Conservation (phyloP, 2,329 filamentous ascomycete species). For the Didymella pomorum region DNA sequence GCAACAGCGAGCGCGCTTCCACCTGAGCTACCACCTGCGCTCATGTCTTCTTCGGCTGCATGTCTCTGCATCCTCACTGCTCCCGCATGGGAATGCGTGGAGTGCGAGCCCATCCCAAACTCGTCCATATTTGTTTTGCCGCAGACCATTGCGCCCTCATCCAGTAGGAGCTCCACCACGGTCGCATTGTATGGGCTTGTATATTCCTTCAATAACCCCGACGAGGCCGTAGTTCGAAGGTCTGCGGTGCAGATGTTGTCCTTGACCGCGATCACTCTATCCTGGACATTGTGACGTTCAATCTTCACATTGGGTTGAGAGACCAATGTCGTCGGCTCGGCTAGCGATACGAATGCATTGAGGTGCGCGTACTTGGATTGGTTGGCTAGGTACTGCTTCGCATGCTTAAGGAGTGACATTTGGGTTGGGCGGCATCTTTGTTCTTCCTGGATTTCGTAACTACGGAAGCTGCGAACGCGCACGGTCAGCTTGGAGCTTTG, state of each 20-base stretch:
- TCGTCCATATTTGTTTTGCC: conserved; percentile 95
- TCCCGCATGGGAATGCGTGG: conserved; percentile 72
- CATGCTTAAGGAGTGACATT: conserved; percentile 52
- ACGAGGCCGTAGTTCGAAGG: conserved; percentile 79
- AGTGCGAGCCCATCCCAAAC: conserved; percentile 93
- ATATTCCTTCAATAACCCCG: conserved; percentile 72
- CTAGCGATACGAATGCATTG: conserved; percentile 51
- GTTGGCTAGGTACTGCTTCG: conserved; percentile 47
- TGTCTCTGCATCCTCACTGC: conserved; percentile 60
- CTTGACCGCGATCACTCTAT: conserved; percentile 57
- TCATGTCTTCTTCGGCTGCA: conserved; percentile 52
- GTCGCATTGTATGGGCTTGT: conserved; percentile 82
- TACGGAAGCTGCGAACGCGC: conserved; percentile 17
- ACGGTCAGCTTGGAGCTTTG: conserved; percentile 9
- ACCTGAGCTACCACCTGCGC: conserved; percentile 73
- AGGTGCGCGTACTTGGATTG: conserved; percentile 43
- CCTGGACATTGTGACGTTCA: conserved; percentile 24
- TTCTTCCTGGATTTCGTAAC: conserved; percentile 20
- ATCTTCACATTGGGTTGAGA: conserved; percentile 23
- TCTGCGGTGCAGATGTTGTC: conserved; percentile 60
- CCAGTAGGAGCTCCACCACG: conserved; percentile 73
- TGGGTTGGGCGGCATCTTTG: conserved; percentile 37
- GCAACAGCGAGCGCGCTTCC: conserved; percentile 89
- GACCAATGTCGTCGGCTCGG: conserved; percentile 34
- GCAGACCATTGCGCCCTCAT: conserved; percentile 68